Base-by-base conservation (phyloP, 345 rosid species). In the Isatis tinctoria region DNA sequence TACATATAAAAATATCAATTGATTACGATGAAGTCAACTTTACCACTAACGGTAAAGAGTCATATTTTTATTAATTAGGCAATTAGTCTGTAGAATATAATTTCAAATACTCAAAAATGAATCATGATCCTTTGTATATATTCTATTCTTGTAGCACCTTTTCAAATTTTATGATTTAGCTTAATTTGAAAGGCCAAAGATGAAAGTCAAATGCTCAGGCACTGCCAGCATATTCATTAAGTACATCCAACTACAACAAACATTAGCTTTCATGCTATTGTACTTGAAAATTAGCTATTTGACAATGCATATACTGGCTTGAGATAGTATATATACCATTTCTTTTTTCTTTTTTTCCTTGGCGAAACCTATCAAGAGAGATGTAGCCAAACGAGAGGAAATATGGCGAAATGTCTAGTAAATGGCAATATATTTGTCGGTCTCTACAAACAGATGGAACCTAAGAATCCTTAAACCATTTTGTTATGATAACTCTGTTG, bases 191-290 rank as follows among this genome's bases (percentile, higher is more conserved):
- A 40, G 48, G 33, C 33, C 52, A 39, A 63, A 62, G 17, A 20
- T 51, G 41, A 62, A 37, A 72, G 53, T 39, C 39, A 60, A 39
- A 72, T 72, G 54, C 61, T 61, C 60, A 37, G 20, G 20, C 54
- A 60, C 16, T 37, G 75, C 27, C 41, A 49, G 69, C 69, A 72
- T 72, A 51, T 72, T 62, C 44, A 39, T 2, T 6, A 30, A 51
- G 76, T 72, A 72, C 62, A 72, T 72, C 76, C 54, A 40, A 51
- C 35, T 28, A 27, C 33, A 51, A 37, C 32, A 72, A 27, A 37
- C 6, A 24, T 12, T 49, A 60, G 52, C 20, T 72, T 51, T 16
- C 40, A 61, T 47, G 74, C 58, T 70, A 59, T 10, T 61, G 35
- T 61, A 36, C 24, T 27, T 61, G 60, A 48, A 27, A 39, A 39